Base-by-base conservation (phyloP, 2,329 filamentous ascomycete genomes). In the Penicillium nordicum region DNA sequence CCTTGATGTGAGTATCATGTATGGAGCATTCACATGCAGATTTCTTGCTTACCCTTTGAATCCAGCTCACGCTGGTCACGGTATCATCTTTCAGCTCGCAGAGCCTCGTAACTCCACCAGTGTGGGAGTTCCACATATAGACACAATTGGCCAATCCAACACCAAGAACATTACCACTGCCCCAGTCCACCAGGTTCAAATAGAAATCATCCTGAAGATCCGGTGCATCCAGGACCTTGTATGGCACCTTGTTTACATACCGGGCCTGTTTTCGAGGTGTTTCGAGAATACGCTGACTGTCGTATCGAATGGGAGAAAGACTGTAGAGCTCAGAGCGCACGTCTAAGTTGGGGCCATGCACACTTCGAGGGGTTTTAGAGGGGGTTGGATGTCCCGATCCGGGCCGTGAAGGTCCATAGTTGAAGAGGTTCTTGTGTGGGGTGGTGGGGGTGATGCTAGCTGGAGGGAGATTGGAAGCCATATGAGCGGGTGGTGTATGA, bases 131-230 rank as follows among this genome's bases (percentile, higher is more conserved):
- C 94, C 94, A 99, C 86, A 97, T 94, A 71, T 97, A 99, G 6
- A 99, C 94, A 64, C 90, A 95, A 18, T 89, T 90, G 18, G 92
- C 92, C 27, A 99, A 78, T 0, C 94, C 94, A 42, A 99, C 94
- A 7, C 93, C 94, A 11, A 99, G 81, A 9, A 96, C 88, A 72
- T 97, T 96, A 64, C 89, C 92, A 67, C 90, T 95, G 42, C 94
- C 94, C 94, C 94, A 99, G 69, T 99, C 94, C 3, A 99, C 93
- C 27, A 99, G 79, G 68, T 99, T 99, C 36, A 99, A 81, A 68
- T 99, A 99, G 74, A 97, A 99, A 71, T 99, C 94, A 69, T 99
- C 94, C 29, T 93, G 92, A 44, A 99, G 78, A 71, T 97, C 94
- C 1, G 94, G 94, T 0, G 94, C 94, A 78, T 99, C 94, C 10